Base-by-base conservation (phyloP, 2,329 filamentous ascomycete species). In the Beauveria medogensis region DNA sequence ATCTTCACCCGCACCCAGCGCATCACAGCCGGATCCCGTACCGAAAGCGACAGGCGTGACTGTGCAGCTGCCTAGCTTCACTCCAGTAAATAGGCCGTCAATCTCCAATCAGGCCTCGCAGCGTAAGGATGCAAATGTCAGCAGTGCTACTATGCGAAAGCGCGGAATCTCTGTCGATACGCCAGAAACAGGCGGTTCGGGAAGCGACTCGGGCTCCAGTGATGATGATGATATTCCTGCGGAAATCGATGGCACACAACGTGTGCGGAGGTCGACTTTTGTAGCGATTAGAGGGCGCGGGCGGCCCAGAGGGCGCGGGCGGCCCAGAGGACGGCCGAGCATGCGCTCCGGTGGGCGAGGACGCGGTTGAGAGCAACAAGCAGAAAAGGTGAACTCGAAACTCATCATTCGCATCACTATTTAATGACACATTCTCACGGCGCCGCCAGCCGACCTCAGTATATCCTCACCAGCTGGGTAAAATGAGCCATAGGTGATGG, bases 311-410 rank as follows among this genome's bases (percentile, higher is more conserved):
- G 61, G 70, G 1, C 65, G 69, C 5, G 64, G 67, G n/a, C 60
- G 68, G 20, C 66, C 66, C 16, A 60, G 71, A 34, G 65, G 66
- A 16, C 62, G 67, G 30, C 60, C 40, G 4, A 50, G 58, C 22
- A 47, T 54, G 50, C 57, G 57, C 30, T 48, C 43, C 20, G 51
- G 51, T 2, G 58, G 58, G n/a, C 58, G 51, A 55, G 58, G 58
- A 14, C 58, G 22, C n/a, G 28, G 48, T 2, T 47, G 20, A 60
- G 30, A 34, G 30, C 30, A 34, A 14, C 12, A 34, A 14, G 12
- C 12, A n/a, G 40, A 41, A 28, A 47, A 9, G 6, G 18, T 3
- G 24, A 37, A 20, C 6, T 5, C 5, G 2, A 12, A 28, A 12
- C 30, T 5, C n/a, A n/a, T 24, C 7, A 34, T 18, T 7, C 50